These are phyloP conservation scores for Benincasa hispida DNA, from an alignment of 306 rosid species.

Conservation along the genomic window DNA sequence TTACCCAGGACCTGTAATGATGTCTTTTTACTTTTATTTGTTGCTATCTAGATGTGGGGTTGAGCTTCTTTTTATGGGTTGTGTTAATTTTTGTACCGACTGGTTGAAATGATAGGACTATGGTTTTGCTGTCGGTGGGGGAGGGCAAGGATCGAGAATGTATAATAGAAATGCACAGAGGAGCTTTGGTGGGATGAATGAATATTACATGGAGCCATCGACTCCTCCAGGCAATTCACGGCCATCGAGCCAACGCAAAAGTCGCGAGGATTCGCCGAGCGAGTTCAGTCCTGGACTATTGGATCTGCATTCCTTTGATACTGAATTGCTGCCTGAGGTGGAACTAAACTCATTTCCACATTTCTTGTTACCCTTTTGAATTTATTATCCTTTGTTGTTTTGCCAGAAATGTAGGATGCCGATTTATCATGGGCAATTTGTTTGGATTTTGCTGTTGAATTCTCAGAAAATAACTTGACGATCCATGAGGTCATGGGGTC, in stretches of 20 bases:
- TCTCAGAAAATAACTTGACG: neutral
- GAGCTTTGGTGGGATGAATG: conserved; percentile 47
- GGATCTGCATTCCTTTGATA: conserved; percentile 93
- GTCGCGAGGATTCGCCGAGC: conserved; percentile 51
- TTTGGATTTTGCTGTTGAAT: neutral
- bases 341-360: conserved; percentile 1
- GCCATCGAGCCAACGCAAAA: conserved; percentile 32
- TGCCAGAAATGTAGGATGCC: neutral
- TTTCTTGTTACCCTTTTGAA: neutral
- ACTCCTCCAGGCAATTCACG: conserved; percentile 62
- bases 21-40: neutral
- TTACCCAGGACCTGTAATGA: neutral
- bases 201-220: conserved; percentile 62
- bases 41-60: conserved; percentile 25
- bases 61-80: conserved; percentile 12
- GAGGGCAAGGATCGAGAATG: conserved; percentile 69
- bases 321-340: conserved; percentile 92
- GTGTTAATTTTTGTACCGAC: conserved; percentile 5
- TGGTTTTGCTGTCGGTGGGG: conserved; percentile 47
- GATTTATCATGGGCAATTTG: neutral
- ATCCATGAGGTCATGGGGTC: neutral
- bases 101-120: conserved; percentile 53
- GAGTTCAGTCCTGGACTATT: conserved; percentile 92
- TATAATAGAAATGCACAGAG: conserved; percentile 57
- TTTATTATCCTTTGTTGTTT: neutral